Base-by-base conservation (phyloP, 352 stramenopile genomes). In the Globisporangium camurandrum region DNA sequence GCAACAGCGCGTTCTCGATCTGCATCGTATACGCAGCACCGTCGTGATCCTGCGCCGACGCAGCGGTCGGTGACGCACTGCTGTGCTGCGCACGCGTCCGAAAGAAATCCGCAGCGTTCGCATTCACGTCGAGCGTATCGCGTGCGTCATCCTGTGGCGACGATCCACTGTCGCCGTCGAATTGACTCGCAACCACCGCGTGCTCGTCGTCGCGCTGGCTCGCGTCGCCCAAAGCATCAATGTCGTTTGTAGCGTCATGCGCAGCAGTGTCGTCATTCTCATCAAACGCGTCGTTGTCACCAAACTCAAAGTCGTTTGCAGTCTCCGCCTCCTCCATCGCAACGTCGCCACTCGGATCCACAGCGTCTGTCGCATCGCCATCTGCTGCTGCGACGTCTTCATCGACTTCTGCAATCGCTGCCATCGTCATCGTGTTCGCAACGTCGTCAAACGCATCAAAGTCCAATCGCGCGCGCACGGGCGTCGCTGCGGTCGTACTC, bases 1-100 rank as follows among this genome's bases (percentile, higher is more conserved):
- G 66, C 49, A 89, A 64, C 2, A 92, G 58, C 16, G 80, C 80
- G 30, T 66, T 87, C 57, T 92, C 80, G 40, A 92, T 83, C 66
- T 88, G 71, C 38, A 84, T 67, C 0, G 71, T 81, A 44, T 84
- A 84, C 40, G 70, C 46, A 23, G 67, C 69, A 4, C 66, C 69
- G 39, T 88, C 74, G 39, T 86, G 71, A 62, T 46, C 41, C 62
- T 16, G 77, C 66, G 9, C 9, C n/a, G 36, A 24, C 20, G 6
- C 16, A 2, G 4, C 36, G 17, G 36, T 19, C n/a, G n/a, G n/a
- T n/a, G n/a, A n/a, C 23, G 36, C 36, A 12, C 30, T 41, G 36
- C n/a, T 41, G 16, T 5, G 17, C 3, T 17, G 59, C 16, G 65
- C 56, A 34, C 71, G 72, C n/a, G 60, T 49, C 40, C 64, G 65